Percentiles rank a stretch among this genome's conserved stretches.
phyloP scores from a whole-genome alignment of 179 eudicot genomes.

The Silene noctiflora region DNA sequence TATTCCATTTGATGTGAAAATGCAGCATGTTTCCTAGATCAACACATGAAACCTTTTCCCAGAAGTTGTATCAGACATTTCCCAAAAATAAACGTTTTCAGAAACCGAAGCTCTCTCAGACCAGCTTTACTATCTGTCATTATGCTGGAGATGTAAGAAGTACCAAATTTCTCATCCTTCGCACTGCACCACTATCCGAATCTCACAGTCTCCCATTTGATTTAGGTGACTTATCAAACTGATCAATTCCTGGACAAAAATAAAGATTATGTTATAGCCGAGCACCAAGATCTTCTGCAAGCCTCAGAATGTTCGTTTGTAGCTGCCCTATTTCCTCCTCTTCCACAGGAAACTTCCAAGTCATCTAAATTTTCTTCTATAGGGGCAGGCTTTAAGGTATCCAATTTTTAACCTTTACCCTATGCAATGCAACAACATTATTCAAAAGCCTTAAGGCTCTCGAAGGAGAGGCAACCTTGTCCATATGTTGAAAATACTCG shows the following conservation, averaged over 20 bases:
- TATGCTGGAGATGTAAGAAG: conserved; percentile 89
- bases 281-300: conserved; percentile 85
- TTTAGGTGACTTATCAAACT: conserved; percentile 80
- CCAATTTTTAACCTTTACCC: neutral
- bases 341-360: conserved; percentile 82
- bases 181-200: conserved; percentile 7
- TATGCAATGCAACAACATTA: neutral
- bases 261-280: conserved; percentile 95
- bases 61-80: conserved; percentile 92
- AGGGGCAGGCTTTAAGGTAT: conserved; percentile 94
- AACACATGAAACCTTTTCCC: conserved; percentile 95
- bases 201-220: conserved; percentile 14
- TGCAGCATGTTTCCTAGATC: conserved; percentile 97
- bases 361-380: conserved; percentile 96
- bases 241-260: conserved; percentile 94
- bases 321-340: conserved; percentile 80
- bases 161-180: conserved; percentile 3
- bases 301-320: conserved; percentile 88
- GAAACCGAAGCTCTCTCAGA: conserved; percentile 96
- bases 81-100: conserved; percentile 68
- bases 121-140: conserved; percentile 84
- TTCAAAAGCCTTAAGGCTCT: no score
- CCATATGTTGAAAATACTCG: no score
- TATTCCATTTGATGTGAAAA: neutral
- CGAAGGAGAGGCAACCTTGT: no score